Conservation (phyloP, 192 early-diverging fungal genomes). For the Pilobolus umbonatus region DNA sequence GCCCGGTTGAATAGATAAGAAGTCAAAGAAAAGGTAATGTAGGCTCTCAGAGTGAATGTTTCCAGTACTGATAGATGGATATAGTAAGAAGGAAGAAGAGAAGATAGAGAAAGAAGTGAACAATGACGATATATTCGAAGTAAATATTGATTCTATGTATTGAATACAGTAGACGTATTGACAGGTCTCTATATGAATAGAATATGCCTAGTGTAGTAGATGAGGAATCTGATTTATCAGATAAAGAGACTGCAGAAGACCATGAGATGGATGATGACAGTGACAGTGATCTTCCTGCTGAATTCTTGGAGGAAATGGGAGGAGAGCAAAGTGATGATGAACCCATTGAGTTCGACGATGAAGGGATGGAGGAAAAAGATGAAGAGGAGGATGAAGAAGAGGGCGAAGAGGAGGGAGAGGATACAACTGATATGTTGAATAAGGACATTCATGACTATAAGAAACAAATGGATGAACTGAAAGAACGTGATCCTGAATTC, state of each 20-base stretch:
- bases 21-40: no score
- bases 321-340: constrained; percentile 28
- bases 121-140: no score
- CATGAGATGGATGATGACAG: constrained; percentile 50
- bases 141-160: no score
- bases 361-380: constrained; percentile 36
- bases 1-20: no score
- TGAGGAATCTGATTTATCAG: constrained; percentile 31
- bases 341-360: constrained; percentile 24
- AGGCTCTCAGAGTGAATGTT: no score
- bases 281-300: constrained; percentile 43
- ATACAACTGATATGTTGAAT: constrained; percentile 45
- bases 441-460: constrained; percentile 65
- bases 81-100: no score
- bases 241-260: constrained; percentile 50
- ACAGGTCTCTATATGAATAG: no score
- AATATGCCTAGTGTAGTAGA: no score
- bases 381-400: constrained; percentile 49
- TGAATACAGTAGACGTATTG: no score
- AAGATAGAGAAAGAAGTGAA: no score
- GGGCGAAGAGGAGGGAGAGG: constrained; percentile 50
- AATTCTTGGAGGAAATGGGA: constrained; percentile 36
- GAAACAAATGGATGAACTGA: constrained; percentile 77
- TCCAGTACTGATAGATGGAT: no score
- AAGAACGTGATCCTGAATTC: constrained; percentile 86